These are phyloP conservation scores for Lyophyllum semitale DNA, from an alignment of 768 basidiomycete species.

Conservation along the genomic window DNA sequence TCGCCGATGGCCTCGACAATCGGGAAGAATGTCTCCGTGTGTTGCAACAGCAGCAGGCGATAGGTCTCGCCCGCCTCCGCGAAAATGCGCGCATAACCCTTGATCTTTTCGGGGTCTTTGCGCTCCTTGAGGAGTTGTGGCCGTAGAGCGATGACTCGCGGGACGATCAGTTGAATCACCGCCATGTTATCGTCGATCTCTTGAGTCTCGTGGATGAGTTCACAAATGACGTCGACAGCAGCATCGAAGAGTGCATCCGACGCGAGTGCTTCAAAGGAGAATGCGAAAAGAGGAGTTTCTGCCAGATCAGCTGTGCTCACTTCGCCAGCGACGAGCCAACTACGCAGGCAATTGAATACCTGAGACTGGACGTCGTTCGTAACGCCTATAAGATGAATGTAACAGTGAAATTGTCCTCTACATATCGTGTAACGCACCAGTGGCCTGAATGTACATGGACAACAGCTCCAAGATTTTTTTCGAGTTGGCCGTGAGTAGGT, in stretches of 20 bases:
- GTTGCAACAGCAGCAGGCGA: slow-evolving; percentile 82
- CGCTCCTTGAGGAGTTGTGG: slow-evolving; percentile 56
- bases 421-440: slow-evolving; percentile 54
- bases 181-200: slow-evolving; percentile 94
- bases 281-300: slow-evolving; percentile 77
- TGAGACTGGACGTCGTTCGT: slow-evolving; percentile 77
- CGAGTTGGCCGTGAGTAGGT: slow-evolving; percentile 69
- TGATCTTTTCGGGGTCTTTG: slow-evolving; percentile 86
- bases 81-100: slow-evolving; percentile 88
- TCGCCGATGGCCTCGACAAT: slow-evolving; percentile 93
- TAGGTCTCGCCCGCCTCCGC: slow-evolving; percentile 99
- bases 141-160: slow-evolving; percentile 76
- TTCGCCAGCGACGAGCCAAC: slow-evolving; percentile 90
- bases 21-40: slow-evolving; percentile 91
- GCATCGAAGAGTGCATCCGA: slow-evolving; percentile 90
- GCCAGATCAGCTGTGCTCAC: slow-evolving; percentile 63
- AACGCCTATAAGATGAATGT: slow-evolving; percentile 60
- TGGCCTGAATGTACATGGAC: slow-evolving; percentile 85
- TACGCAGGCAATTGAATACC: slow-evolving; percentile 81
- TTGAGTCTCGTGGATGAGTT: slow-evolving; percentile 97
- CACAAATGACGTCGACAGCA: slow-evolving; percentile 90
- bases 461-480: slow-evolving; percentile 76
- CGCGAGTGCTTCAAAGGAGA: slow-evolving; percentile 80
- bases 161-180: slow-evolving; percentile 86
- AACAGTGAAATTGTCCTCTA: neutral